phyloP scores from a whole-genome alignment of 2,329 filamentous ascomycete genomes.

The Colletotrichum magnum region DNA sequence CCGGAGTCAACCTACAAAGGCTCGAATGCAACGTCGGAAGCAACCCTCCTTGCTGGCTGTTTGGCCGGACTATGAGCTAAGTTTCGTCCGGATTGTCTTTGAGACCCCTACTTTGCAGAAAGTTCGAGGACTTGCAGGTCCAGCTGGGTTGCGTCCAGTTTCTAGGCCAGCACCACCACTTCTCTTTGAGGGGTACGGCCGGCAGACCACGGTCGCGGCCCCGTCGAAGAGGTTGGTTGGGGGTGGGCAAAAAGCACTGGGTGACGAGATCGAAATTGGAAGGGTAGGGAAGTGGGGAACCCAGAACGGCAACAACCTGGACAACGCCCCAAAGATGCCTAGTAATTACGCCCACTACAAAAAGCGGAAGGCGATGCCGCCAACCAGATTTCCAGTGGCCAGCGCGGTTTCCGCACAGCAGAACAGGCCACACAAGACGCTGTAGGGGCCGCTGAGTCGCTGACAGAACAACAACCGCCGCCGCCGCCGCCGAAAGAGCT shows the following conservation, averaged over 20 bases:
- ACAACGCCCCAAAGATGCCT: too few relatives aligned
- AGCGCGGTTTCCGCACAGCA: slow-evolving; percentile 15
- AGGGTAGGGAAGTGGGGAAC: background rate
- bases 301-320: too few relatives aligned
- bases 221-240: background rate
- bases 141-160: background rate
- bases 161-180: background rate
- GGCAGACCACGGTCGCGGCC: background rate
- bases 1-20: background rate
- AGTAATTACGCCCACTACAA: background rate
- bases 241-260: background rate
- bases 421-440: background rate
- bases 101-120: slow-evolving; percentile 18
- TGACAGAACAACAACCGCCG: slow-evolving; percentile 14
- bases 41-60: background rate
- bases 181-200: background rate
- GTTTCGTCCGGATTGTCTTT: slow-evolving; percentile 4
- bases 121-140: slow-evolving; percentile 12
- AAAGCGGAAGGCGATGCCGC: background rate
- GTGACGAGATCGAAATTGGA: slow-evolving; percentile 1
- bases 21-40: background rate
- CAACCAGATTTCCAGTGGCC: slow-evolving; percentile 32
- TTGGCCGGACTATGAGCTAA: background rate
- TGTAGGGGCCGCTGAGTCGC: background rate
- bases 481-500: slow-evolving; percentile 1